These are phyloP conservation scores for Berberis thunbergii DNA, from an alignment of 164 flowering plant genomes.

Conservation along the genomic window DNA sequence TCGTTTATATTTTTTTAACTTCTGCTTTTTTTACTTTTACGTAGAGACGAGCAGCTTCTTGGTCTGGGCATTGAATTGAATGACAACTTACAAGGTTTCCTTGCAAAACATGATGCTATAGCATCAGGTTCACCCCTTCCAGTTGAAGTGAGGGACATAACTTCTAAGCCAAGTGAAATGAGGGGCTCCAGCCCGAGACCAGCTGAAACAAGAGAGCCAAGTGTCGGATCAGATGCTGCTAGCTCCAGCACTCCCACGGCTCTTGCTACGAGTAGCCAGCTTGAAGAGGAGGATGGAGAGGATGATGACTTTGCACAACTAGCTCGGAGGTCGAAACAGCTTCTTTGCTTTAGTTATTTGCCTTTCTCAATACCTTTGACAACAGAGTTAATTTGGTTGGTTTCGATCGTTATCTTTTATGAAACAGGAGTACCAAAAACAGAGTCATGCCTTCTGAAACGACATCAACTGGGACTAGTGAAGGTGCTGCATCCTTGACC, in stretches of 20 bases:
- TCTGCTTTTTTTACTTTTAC: constrained; percentile 4
- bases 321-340: constrained; percentile 60
- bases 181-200: constrained; percentile 13
- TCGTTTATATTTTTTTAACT: background rate
- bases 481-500: constrained; percentile 12
- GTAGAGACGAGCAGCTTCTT: constrained; percentile 88
- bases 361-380: background rate
- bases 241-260: constrained; percentile 17
- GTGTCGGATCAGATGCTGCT: constrained; percentile 21
- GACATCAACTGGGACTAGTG: constrained; percentile 15
- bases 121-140: constrained; percentile 74
- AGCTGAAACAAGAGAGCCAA: constrained; percentile 13
- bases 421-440: constrained; percentile 54
- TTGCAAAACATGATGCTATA: constrained; percentile 83
- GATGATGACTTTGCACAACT: constrained; percentile 87
- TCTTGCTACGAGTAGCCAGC: constrained; percentile 18
- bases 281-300: constrained; percentile 72
- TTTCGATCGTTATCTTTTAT: background rate
- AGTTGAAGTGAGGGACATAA: constrained; percentile 16
- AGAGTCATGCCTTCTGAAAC: constrained; percentile 23
- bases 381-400: too few relatives aligned
- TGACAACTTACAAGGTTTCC: constrained; percentile 63
- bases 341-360: background rate
- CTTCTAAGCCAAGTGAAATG: constrained; percentile 13
- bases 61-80: constrained; percentile 74